These are phyloP conservation scores for Salvia miltiorrhiza DNA, from an alignment of 257 asterid genomes.

Conservation along the genomic window DNA sequence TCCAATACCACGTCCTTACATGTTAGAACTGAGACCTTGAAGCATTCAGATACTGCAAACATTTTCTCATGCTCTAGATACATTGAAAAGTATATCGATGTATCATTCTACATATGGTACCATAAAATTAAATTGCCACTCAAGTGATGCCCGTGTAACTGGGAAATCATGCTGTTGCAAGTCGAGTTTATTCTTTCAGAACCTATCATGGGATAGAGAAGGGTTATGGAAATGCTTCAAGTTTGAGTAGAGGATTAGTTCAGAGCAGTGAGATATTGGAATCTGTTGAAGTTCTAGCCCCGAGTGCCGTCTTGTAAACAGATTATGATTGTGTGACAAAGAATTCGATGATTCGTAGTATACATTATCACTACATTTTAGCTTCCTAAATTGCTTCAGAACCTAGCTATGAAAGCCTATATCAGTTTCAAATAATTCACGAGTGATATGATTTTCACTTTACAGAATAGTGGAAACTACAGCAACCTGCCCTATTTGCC, in stretches of 20 bases:
- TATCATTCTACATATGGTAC: background rate
- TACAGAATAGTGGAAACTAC: slow-evolving; percentile 70
- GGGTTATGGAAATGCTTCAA: too few species aligned
- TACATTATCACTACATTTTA: background rate
- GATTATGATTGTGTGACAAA: too few species aligned
- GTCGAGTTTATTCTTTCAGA: background rate
- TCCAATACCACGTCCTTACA: background rate
- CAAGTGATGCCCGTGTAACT: background rate
- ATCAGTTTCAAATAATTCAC: background rate
- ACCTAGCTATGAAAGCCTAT: background rate
- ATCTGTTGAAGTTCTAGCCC: too few species aligned
- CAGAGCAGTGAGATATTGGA: too few species aligned
- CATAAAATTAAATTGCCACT: background rate
- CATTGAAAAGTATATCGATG: background rate
- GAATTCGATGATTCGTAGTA: too few species aligned
- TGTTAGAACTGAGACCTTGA: background rate
- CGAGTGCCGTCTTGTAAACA: too few species aligned
- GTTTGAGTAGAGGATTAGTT: too few species aligned
- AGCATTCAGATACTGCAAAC: background rate
- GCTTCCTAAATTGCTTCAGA: background rate
- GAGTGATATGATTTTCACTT: slow-evolving; percentile 19
- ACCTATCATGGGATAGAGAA: background rate
- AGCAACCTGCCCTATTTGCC: slow-evolving; percentile 79
- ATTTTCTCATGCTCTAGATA: background rate
- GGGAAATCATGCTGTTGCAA: background rate